These are phyloP conservation scores for Podaxis sp. DNA, from an alignment of 768 basidiomycete species.

Conservation along the genomic window DNA sequence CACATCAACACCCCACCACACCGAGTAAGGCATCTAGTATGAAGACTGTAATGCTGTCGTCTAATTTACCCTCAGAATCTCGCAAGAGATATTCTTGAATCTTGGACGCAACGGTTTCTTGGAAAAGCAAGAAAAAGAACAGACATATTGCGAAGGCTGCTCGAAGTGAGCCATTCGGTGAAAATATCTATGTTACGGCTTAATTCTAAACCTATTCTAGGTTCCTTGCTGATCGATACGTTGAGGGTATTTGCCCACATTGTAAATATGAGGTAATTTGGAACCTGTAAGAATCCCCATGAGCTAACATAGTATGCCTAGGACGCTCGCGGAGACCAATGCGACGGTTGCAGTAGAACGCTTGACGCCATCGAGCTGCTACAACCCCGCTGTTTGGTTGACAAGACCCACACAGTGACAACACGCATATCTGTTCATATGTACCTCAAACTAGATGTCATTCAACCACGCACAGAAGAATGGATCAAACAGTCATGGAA, in stretches of 20 bases:
- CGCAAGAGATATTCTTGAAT: slow-evolving; percentile 86
- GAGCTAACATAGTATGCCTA: not conserved
- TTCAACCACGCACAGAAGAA: slow-evolving; percentile 81
- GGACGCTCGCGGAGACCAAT: slow-evolving; percentile 98
- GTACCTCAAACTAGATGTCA: slow-evolving; percentile 82
- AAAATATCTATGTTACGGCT: not conserved
- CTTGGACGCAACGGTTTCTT: slow-evolving; percentile 77
- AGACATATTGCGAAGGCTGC: slow-evolving; percentile 94
- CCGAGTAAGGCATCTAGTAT: slow-evolving; percentile 55
- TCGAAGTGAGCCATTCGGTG: slow-evolving; percentile 53
- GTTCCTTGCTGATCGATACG: slow-evolving; percentile 95
- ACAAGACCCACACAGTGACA: slow-evolving; percentile 76
- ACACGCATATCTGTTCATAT: slow-evolving; percentile 84
- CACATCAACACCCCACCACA: slow-evolving; percentile 87
- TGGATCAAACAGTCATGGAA: slow-evolving; percentile 84
- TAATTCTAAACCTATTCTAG: slow-evolving; percentile 32
- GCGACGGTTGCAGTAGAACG: slow-evolving; percentile 90
- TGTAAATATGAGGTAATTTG: slow-evolving; percentile 66
- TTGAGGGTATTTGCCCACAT: slow-evolving; percentile 96
- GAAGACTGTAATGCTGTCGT: not conserved
- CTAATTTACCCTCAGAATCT: slow-evolving; percentile 57
- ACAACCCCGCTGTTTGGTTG: slow-evolving; percentile 90
- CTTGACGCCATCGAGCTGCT: slow-evolving; percentile 92
- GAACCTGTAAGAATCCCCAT: not conserved
- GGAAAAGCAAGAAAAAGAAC: slow-evolving; percentile 82